Conservation (phyloP, 495 filamentous ascomycete species). For the Tuber umbilicatum region DNA sequence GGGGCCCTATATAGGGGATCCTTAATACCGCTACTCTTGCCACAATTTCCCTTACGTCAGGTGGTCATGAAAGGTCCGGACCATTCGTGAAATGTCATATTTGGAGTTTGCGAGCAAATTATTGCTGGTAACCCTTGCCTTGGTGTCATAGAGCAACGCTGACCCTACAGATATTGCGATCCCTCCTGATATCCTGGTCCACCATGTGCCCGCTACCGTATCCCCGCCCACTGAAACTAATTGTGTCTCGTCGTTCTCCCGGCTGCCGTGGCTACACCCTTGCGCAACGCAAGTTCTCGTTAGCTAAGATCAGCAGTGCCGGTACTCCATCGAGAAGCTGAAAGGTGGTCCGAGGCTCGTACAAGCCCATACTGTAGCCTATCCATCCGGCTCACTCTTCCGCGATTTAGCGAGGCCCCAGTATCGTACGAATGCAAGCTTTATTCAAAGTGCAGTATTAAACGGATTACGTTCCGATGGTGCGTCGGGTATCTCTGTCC, state of each 20-base stretch:
- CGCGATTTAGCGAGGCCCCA: background rate
- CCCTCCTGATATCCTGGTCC: background rate
- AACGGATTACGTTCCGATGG: background rate
- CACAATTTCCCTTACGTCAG: background rate
- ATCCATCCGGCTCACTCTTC: background rate
- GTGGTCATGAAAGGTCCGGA: background rate
- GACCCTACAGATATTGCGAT: background rate
- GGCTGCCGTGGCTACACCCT: background rate
- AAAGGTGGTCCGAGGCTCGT: background rate
- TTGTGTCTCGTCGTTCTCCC: background rate
- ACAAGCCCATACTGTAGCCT: background rate
- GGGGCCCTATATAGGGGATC: slow-evolving; percentile 5
- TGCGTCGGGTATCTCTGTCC: background rate
- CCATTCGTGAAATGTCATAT: background rate
- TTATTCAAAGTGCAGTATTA: background rate
- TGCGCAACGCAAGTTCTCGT: background rate
- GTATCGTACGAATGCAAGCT: background rate
- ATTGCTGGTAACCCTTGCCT: background rate
- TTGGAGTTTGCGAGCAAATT: background rate
- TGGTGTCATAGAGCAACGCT: background rate
- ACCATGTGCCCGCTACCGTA: background rate
- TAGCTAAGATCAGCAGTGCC: background rate
- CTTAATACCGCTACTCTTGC: background rate
- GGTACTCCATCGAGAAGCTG: background rate
- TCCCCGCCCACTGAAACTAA: background rate